phyloP scores from a whole-genome alignment of 805 yeast genomes.

The Brettanomyces sp. region DNA sequence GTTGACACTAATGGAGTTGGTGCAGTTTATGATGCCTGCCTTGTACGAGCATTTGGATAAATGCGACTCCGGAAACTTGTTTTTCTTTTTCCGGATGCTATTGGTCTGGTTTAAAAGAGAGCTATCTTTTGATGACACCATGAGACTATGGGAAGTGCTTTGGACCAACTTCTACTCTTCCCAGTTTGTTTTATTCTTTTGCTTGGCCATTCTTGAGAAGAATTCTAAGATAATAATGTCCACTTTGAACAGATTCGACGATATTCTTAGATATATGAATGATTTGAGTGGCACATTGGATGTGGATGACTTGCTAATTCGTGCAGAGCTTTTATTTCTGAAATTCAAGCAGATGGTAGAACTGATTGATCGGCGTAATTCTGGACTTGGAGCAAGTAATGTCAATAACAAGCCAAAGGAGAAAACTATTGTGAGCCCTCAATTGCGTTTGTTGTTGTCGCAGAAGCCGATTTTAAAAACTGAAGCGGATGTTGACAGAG shows the following conservation, averaged over 20 bases:
- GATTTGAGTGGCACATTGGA: constrained; percentile 74
- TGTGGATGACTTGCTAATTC: constrained; percentile 65
- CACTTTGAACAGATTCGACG: constrained; percentile 74
- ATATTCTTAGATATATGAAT: constrained; percentile 85
- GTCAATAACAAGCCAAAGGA: neutral
- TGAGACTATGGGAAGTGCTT: constrained; percentile 83
- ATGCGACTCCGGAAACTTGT: constrained; percentile 83
- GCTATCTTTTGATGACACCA: constrained; percentile 66
- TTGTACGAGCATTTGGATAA: constrained; percentile 73
- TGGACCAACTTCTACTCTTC: constrained; percentile 84
- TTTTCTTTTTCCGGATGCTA: constrained; percentile 91
- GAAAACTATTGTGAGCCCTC: constrained; percentile 32
- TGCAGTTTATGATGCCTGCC: constrained; percentile 85
- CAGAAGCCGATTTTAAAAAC: constrained; percentile 53
- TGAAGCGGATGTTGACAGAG: constrained; percentile 21
- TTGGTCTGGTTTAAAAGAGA: constrained; percentile 95
- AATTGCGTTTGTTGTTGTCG: constrained; percentile 51
- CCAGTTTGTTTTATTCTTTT: constrained; percentile 82
- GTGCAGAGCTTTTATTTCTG: constrained; percentile 77
- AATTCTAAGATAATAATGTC: constrained; percentile 70
- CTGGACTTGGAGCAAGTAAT: constrained; percentile 12
- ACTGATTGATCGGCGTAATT: constrained; percentile 50
- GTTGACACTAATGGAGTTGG: constrained; percentile 70
- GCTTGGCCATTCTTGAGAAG: constrained; percentile 82
- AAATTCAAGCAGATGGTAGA: constrained; percentile 74